Percentiles rank a stretch among this genome's conserved stretches.
These are phyloP conservation scores for Pontederia paniculata DNA, from an alignment of 176 grass and related monocot species.

Conservation along the genomic window DNA sequence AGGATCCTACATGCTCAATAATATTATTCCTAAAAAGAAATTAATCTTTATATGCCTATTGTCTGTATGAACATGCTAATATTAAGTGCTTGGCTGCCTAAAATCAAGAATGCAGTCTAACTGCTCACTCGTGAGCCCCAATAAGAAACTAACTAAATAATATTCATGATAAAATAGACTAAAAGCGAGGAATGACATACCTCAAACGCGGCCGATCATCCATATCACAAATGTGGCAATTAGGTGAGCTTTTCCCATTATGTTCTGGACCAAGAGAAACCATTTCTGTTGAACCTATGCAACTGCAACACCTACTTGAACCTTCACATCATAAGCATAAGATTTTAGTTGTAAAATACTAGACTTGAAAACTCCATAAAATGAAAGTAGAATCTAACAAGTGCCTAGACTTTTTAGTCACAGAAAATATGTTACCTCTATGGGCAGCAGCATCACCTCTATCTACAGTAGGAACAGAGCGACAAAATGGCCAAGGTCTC, in stretches of 20 bases:
- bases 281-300: constrained; percentile 26
- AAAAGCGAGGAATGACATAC: constrained; percentile 21
- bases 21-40: too few relatives aligned
- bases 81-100: too few relatives aligned
- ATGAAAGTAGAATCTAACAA: background rate
- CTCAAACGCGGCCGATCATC: constrained; percentile 48
- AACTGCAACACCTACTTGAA: constrained; percentile 29
- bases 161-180: constrained; percentile 13
- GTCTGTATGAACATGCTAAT: too few relatives aligned
- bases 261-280: constrained; percentile 32
- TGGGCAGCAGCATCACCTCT: constrained; percentile 18
- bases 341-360: constrained; percentile 17
- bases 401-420: background rate
- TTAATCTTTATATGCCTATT: too few relatives aligned
- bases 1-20: too few relatives aligned
- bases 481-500: constrained; percentile 45
- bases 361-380: too few relatives aligned
- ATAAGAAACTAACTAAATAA: background rate
- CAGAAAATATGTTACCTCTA: constrained; percentile 36
- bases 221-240: constrained; percentile 26
- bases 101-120: constrained; percentile 7
- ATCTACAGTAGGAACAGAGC: constrained; percentile 20
- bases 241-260: constrained; percentile 29
- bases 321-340: constrained; percentile 28
- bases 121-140: background rate